Evolutionary conservation across 495 filamentous ascomycete species (phyloP).

Genomic region (Parathielavia hyrcaniae): DNA sequence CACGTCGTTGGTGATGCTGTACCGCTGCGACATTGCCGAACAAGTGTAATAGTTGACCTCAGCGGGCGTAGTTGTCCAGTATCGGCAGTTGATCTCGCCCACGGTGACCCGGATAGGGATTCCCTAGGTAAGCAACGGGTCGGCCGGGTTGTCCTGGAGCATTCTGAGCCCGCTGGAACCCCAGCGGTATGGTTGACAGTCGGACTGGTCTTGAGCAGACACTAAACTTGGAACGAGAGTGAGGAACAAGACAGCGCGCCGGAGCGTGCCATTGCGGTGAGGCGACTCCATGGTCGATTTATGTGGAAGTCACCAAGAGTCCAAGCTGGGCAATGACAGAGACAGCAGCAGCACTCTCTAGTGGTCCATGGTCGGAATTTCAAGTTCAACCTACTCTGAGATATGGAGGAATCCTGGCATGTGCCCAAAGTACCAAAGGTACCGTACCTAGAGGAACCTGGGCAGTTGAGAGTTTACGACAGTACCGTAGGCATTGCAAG

Average conservation of each 20-base stretch:
- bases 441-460: no score
- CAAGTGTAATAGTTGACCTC: slow-evolving; percentile 27
- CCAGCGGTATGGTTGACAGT: slow-evolving; percentile 4
- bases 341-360: slow-evolving; percentile 1
- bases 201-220: background rate
- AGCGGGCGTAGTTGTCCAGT: slow-evolving; percentile 1
- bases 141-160: background rate
- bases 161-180: slow-evolving; percentile 1
- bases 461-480: no score
- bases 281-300: background rate
- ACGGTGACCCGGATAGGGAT: background rate
- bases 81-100: slow-evolving; percentile 24
- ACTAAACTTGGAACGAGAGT: background rate
- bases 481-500: no score
- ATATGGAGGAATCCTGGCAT: background rate
- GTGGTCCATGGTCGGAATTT: background rate
- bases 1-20: slow-evolving; percentile 18
- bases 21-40: slow-evolving; percentile 7
- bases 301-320: background rate
- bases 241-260: background rate
- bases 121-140: slow-evolving; percentile 1
- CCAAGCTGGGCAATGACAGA: background rate
- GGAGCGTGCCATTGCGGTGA: slow-evolving; percentile 2
- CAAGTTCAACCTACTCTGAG: background rate
- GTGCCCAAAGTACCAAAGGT: no score